Evolutionary conservation across 257 asterid genomes (phyloP).

Genomic region (Penstemon barbatus): DNA sequence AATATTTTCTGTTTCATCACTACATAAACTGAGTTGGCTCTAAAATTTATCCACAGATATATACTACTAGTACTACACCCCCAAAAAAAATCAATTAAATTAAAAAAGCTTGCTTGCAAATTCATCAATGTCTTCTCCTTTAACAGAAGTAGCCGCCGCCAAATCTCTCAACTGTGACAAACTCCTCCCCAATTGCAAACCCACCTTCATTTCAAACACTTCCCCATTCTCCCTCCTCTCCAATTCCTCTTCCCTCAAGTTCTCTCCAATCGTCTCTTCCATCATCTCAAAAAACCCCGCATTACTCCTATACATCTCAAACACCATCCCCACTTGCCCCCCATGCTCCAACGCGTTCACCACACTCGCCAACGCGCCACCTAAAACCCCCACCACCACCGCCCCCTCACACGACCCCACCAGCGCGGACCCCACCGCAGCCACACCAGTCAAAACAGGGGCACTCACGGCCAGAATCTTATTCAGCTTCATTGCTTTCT

Average conservation of each 20-base stretch:
- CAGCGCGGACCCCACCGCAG: slow-evolving; percentile 52
- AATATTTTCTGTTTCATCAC: too few species aligned
- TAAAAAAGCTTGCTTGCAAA: slow-evolving; percentile 76
- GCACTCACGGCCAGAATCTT: slow-evolving; percentile 46
- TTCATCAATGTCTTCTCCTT: slow-evolving; percentile 35
- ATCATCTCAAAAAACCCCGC: slow-evolving; percentile 70
- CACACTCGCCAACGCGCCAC: slow-evolving; percentile 68
- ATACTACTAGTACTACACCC: too few species aligned
- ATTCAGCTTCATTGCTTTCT: slow-evolving; percentile 56
- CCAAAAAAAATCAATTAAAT: background rate
- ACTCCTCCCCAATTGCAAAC: slow-evolving; percentile 70
- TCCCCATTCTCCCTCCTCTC: slow-evolving; percentile 69
- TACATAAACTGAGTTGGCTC: too few species aligned
- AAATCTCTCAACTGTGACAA: slow-evolving; percentile 61
- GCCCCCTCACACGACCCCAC: slow-evolving; percentile 44
- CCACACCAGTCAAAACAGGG: slow-evolving; percentile 63
- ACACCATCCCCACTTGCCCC: slow-evolving; percentile 81
- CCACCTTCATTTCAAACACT: slow-evolving; percentile 62
- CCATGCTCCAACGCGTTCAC: slow-evolving; percentile 75
- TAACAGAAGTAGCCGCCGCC: slow-evolving; percentile 32
- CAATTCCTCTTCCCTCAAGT: slow-evolving; percentile 44
- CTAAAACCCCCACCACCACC: slow-evolving; percentile 40
- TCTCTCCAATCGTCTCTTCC: slow-evolving; percentile 61
- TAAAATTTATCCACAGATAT: too few species aligned
- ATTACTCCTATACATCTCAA: slow-evolving; percentile 72